These are phyloP conservation scores for Euphrasia confusa DNA, from an alignment of 257 asterid genomes.

Conservation along the genomic window DNA sequence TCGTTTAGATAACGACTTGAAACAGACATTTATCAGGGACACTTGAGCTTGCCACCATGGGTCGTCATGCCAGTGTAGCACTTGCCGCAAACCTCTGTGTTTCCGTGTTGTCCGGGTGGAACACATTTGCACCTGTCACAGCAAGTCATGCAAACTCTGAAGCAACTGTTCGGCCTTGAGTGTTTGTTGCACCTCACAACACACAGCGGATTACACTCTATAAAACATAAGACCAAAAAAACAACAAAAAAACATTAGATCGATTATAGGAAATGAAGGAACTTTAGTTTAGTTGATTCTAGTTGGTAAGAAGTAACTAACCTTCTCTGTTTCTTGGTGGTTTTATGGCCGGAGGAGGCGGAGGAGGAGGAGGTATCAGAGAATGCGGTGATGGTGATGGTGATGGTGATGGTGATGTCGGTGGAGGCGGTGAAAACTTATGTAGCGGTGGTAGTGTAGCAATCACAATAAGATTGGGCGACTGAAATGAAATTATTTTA, in stretches of 20 bases:
- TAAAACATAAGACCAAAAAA: background rate
- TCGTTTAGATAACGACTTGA: too few species aligned
- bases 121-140: slow-evolving; percentile 81
- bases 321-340: slow-evolving; percentile 39
- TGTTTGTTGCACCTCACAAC: slow-evolving; percentile 53
- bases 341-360: slow-evolving; percentile 16
- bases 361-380: slow-evolving; percentile 17
- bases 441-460: slow-evolving; percentile 7
- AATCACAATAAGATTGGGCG: background rate
- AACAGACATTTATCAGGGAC: slow-evolving; percentile 39
- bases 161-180: slow-evolving; percentile 50
- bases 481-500: background rate
- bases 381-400: slow-evolving; percentile 28
- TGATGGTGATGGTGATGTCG: slow-evolving; percentile 9
- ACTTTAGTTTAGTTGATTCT: too few species aligned
- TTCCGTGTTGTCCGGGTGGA: slow-evolving; percentile 80
- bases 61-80: slow-evolving; percentile 70
- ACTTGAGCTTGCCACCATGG: slow-evolving; percentile 54
- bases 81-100: slow-evolving; percentile 59
- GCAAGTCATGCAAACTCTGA: slow-evolving; percentile 70
- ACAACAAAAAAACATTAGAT: background rate
- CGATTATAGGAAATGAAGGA: too few species aligned
- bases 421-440: slow-evolving; percentile 4
- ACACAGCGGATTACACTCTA: slow-evolving; percentile 65
- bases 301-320: background rate